Percentiles rank a stretch among this genome's conserved stretches.
phyloP scores from a whole-genome alignment of 2,329 filamentous ascomycete species.

The Phyllosticta ampelicida region DNA sequence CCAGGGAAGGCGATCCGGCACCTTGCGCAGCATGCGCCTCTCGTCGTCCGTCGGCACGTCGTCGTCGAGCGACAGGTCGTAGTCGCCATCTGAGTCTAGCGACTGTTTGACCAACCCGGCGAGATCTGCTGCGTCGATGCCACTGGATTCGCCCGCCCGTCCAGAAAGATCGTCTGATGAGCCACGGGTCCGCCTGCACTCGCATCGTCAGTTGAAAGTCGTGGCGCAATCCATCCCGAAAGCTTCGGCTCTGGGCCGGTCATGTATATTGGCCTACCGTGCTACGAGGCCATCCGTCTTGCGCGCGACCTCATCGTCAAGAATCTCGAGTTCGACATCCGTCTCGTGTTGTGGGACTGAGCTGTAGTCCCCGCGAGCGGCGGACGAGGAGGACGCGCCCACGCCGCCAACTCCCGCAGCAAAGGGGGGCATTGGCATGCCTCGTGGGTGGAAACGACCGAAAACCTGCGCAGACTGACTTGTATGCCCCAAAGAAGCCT shows the following conservation, averaged over 20 bases:
- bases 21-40: slow-evolving; percentile 31
- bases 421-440: background rate
- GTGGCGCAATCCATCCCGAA: background rate
- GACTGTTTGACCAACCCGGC: background rate
- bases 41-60: slow-evolving; percentile 35
- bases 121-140: background rate
- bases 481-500: background rate
- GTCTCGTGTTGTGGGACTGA: slow-evolving; percentile 4
- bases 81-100: slow-evolving; percentile 1
- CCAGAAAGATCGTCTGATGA: background rate
- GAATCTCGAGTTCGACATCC: slow-evolving; percentile 1
- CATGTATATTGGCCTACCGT: slow-evolving; percentile 1
- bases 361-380: slow-evolving; percentile 3
- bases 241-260: too few relatives aligned
- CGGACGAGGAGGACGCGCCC: background rate
- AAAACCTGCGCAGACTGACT: background rate
- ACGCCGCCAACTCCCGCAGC: background rate
- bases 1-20: slow-evolving; percentile 38
- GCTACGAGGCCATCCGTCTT: background rate
- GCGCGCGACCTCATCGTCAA: background rate
- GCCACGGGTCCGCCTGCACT: background rate
- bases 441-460: background rate
- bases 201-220: background rate
- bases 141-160: background rate
- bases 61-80: slow-evolving; percentile 4